A percentile compares a stretch with the other conserved stretches of the same genome.
These are phyloP conservation scores for Fusarium poae DNA, from an alignment of 2,329 filamentous ascomycete genomes.

Conservation along the genomic window DNA sequence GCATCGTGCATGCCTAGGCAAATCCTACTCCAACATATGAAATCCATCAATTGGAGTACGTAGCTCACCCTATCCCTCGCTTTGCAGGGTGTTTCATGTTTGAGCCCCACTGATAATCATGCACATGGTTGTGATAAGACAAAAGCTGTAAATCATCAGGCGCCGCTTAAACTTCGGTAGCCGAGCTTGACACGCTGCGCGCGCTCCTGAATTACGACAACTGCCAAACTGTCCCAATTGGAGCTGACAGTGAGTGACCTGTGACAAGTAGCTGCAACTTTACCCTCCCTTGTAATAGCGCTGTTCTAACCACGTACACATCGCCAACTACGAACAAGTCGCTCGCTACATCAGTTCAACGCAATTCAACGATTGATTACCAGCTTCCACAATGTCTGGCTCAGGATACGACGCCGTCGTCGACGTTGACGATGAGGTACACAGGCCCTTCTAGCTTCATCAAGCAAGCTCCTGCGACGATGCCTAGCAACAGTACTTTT, in stretches of 20 bases:
- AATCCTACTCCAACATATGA: not conserved
- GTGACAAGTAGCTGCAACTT: slow-evolving; percentile 26
- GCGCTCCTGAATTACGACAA: slow-evolving; percentile 53
- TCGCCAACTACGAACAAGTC: not conserved
- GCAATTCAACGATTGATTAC: not conserved
- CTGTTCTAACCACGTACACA: slow-evolving; percentile 17
- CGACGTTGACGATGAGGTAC: slow-evolving; percentile 94
- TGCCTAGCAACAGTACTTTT: not conserved
- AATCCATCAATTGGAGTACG: not conserved
- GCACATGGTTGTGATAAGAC: slow-evolving; percentile 15
- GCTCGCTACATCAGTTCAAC: not conserved
- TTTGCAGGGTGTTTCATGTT: slow-evolving; percentile 17
- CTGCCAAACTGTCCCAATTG: slow-evolving; percentile 50
- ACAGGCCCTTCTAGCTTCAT: slow-evolving; percentile 31
- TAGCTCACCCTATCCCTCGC: slow-evolving; percentile 3
- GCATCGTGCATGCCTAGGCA: not conserved
- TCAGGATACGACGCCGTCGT: slow-evolving; percentile 98
- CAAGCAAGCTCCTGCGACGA: slow-evolving; percentile 25
- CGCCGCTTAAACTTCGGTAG: slow-evolving; percentile 46
- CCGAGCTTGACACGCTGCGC: slow-evolving; percentile 36
- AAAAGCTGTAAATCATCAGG: slow-evolving; percentile 4
- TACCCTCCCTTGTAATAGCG: slow-evolving; percentile 27
- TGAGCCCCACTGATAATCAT: slow-evolving; percentile 29
- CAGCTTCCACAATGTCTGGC: slow-evolving; percentile 72
- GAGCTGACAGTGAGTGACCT: slow-evolving; percentile 35